phyloP scores from a whole-genome alignment of 2,329 filamentous ascomycete genomes.

The Curvularia sp. region DNA sequence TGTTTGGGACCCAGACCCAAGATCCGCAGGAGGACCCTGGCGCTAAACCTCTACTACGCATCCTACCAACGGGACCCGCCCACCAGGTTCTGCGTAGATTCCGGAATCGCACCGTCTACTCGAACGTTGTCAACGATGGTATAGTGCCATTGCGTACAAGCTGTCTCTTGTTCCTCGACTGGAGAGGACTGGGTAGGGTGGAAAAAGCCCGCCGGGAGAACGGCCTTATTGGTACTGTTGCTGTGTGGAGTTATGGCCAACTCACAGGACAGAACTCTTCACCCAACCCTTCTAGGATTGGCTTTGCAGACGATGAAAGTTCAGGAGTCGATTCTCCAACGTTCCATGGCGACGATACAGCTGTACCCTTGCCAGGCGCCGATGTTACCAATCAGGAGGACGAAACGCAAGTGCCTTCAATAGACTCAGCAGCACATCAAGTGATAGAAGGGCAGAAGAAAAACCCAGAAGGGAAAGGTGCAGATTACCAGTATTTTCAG shows the following conservation, averaged over 20 bases:
- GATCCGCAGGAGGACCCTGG: slow-evolving; percentile 72
- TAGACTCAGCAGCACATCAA: slow-evolving; percentile 42
- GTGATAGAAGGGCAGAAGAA: slow-evolving; percentile 41
- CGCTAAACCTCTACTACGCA: slow-evolving; percentile 85
- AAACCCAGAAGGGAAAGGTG: slow-evolving; percentile 26
- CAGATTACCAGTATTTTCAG: slow-evolving; percentile 34
- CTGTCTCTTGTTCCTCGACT: slow-evolving; percentile 94
- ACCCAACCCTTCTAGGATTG: slow-evolving; percentile 61
- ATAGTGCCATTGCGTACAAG: slow-evolving; percentile 95
- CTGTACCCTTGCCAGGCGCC: slow-evolving; percentile 74
- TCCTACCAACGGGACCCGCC: slow-evolving; percentile 88
- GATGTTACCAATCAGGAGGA: slow-evolving; percentile 74
- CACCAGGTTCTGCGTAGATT: slow-evolving; percentile 88
- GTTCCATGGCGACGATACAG: slow-evolving; percentile 48
- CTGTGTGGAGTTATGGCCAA: slow-evolving; percentile 94
- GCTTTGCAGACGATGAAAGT: slow-evolving; percentile 39
- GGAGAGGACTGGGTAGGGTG: slow-evolving; percentile 90
- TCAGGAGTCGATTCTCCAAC: slow-evolving; percentile 40
- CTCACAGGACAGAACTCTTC: slow-evolving; percentile 73
- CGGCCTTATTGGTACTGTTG: slow-evolving; percentile 88
- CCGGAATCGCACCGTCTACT: slow-evolving; percentile 89
- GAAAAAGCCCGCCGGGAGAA: slow-evolving; percentile 94
- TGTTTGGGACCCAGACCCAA: slow-evolving; percentile 69
- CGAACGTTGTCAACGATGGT: slow-evolving; percentile 96
- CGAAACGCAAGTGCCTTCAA: slow-evolving; percentile 50